phyloP scores from a whole-genome alignment of 129 eudicot species.

The Escallonia rubra region DNA sequence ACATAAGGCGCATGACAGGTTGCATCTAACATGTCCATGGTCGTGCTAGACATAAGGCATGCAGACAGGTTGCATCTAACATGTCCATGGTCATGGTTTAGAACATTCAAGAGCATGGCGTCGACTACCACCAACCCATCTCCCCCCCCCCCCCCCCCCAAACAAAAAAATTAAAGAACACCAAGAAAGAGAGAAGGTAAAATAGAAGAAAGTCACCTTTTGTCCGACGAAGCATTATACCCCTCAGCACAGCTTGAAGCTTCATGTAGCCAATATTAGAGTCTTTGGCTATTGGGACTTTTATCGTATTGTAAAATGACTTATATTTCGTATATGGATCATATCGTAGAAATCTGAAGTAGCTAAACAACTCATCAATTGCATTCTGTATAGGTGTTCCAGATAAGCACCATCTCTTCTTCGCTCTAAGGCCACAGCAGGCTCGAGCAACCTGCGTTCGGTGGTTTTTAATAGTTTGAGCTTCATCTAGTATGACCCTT shows the following conservation, averaged over 20 bases:
- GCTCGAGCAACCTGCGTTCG: conserved; percentile 88
- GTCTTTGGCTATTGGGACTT: conserved; percentile 67
- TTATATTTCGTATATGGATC: conserved; percentile 64
- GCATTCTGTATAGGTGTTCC: conserved; percentile 97
- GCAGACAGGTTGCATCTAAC: too few relatives aligned
- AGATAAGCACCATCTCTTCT: conserved; percentile 90
- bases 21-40: too few relatives aligned
- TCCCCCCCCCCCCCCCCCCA: not conserved
- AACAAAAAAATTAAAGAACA: not conserved
- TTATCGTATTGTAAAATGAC: conserved; percentile 49
- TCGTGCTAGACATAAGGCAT: too few relatives aligned
- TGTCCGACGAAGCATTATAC: conserved; percentile 93
- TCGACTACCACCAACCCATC: too few relatives aligned
- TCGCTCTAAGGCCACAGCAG: conserved; percentile 88
- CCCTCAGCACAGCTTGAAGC: conserved; percentile 73
- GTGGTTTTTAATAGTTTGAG: conserved; percentile 93
- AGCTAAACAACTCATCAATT: conserved; percentile 83
- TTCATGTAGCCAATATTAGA: conserved; percentile 69
- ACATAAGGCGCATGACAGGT: too few relatives aligned
- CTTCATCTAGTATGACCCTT: conserved; percentile 90
- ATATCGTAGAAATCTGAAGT: conserved; percentile 81
- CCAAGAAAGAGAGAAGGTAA: not conserved
- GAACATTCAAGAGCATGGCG: too few relatives aligned
- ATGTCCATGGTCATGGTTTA: too few relatives aligned
- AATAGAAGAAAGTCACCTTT: conserved; percentile 56